These are phyloP conservation scores for Codiaeum variegatum DNA, from an alignment of 441 rosid genomes.

Conservation along the genomic window DNA sequence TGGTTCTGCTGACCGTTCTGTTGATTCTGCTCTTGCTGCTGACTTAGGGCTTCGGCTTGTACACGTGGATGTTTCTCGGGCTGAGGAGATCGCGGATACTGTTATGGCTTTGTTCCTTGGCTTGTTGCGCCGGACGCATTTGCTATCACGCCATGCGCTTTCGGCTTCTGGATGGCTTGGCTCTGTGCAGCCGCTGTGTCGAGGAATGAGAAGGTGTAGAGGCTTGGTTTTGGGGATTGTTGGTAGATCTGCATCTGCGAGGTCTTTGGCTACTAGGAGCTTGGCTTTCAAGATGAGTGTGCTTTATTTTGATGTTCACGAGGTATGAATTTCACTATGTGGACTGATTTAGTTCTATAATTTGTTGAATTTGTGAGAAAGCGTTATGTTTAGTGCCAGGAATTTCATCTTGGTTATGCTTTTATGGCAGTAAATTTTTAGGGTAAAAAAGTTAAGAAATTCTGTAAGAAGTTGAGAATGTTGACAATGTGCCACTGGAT, in stretches of 20 bases:
- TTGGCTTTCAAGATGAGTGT: constrained; percentile 95
- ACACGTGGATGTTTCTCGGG: constrained; percentile 84
- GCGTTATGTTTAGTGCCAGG: background rate
- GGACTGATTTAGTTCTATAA: background rate
- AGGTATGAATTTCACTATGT: constrained; percentile 36
- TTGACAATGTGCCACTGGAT: background rate
- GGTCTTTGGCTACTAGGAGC: constrained; percentile 76
- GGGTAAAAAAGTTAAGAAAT: background rate
- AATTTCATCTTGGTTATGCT: background rate
- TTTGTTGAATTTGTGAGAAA: background rate
- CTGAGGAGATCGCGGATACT: constrained; percentile 94
- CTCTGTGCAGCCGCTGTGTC: constrained; percentile 82
- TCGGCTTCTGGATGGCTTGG: constrained; percentile 96
- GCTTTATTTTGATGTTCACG: constrained; percentile 78
- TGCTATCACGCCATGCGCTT: constrained; percentile 76
- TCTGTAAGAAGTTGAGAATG: background rate
- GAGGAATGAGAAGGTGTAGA: constrained; percentile 94
- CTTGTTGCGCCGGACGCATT: constrained; percentile 82
- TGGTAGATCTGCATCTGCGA: constrained; percentile 89
- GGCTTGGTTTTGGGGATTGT: constrained; percentile 90
- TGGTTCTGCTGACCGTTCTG: constrained; percentile 85
- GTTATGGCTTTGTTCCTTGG: constrained; percentile 98
- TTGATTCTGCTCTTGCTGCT: constrained; percentile 81
- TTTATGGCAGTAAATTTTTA: background rate
- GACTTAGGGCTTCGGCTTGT: constrained; percentile 88